Base-by-base conservation (phyloP, 495 filamentous ascomycete species). In the Xylaria scruposa region DNA sequence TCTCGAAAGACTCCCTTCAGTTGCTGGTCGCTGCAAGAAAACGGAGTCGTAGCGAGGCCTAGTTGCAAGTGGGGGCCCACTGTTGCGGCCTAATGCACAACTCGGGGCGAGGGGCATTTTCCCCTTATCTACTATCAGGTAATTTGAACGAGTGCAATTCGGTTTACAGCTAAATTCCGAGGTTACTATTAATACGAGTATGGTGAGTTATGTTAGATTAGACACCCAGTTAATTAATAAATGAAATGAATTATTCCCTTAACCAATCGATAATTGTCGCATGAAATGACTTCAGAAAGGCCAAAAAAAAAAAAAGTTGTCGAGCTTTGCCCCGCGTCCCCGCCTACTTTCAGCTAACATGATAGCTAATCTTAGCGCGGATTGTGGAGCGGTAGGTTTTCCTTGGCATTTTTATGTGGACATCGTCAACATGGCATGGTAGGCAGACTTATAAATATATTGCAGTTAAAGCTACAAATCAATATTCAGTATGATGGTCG, bases 51-150 rank as follows among this genome's bases (percentile, higher is more conserved):
- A 66, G 17, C n/a, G 19, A 58, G 61, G 61, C 33, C 53, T 66
- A 71, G 47, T 40, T 71, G 70, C 70, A 71, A 59, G 51, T 67
- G 62, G 15, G 49, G 70, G 29, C 10, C 17, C 40, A 36, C 49
- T n/a, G 3, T 60, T 67, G 38, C 62, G n/a, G 70, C 46, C 40
- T 46, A 51, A 67, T 60, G 69, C 70, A 71, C 33, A 58, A 67
- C 21, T 47, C 70, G 70, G 46, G 70, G 70, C 42, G 70, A 71
- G 70, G 70, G 70, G 70, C 62, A 71, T 64, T 65, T 71, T 66
- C 9, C 29, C 29, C 2, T 33, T 46, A 49, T 49, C 49, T 56
- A 12, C 21, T 54, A 19, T 54, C 0, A n/a, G 49, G 44, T 26
- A 21, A 38, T 51, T 38, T 38, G 6, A 38, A 8, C 36, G 6